Evolutionary conservation across 2,329 filamentous ascomycete genomes (phyloP), one percentile per base, ranked within the genome.

Genomic region (Penicillium crustosum): DNA sequence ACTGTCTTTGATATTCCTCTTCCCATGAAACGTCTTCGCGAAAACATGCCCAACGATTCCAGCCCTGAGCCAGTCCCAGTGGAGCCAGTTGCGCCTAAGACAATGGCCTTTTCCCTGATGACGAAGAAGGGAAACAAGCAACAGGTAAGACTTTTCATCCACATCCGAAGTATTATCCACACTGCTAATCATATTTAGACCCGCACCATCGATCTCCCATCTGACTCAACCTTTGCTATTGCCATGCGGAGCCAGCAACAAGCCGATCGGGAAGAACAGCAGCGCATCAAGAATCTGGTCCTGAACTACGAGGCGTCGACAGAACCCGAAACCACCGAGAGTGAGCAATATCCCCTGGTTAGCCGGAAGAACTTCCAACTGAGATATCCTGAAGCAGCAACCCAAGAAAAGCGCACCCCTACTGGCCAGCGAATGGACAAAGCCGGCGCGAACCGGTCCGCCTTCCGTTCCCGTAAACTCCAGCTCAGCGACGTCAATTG

Each of bases 401-500:
- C 72, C 60, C 66, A 68, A 50, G 78, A 80, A 54, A 79, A 78
- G 65, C 76, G 76, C 50, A 71, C 69, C 45, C 71, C 75, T 60
- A 66, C 73, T 63, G 66, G 77, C 81, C 74, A 77, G 50, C 73
- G 72, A 58, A 64, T 75, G 52, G 83, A 87, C 66, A 86, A 84
- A 69, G 79, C 82, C 43, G 82, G 83, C 58, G 79, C 78, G 65
- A 89, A 88, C 65, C 87, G 89, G 55, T 85, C 84, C 70, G 87
- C 89, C 59, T 92, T 96, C 74, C 89, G 93, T 63, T 87, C 90
- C 58, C 86, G 94, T 69, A 96, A 96, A 77, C 81, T 99, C 60
- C 93, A 97, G 74, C 84, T 97, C 59, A 96, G 91, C 76, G 94
- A 99, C 77, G 91, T 99, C 75, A 93, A 99, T 76, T 99, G 94